Conservation (phyloP, 1,284 basidiomycete species). For the Coniophora puteana region DNA sequence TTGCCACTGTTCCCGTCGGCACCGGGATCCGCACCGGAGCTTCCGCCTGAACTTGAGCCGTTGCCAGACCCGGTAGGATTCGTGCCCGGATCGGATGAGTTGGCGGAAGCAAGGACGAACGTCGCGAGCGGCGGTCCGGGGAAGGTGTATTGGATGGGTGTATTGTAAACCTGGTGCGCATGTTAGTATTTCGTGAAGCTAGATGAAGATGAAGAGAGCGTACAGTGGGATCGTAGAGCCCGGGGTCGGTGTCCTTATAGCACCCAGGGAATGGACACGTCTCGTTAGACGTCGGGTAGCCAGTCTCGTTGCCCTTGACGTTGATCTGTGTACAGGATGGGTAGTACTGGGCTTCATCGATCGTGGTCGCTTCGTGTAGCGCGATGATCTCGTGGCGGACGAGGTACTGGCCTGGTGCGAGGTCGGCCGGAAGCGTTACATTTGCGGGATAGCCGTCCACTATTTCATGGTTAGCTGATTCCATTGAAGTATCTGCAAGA, state of each 20-base stretch:
- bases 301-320: conserved; percentile 48
- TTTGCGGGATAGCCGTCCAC: conserved; percentile 27
- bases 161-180: conserved; percentile 26
- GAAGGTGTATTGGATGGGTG: conserved; percentile 38
- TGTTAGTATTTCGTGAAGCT: conserved; percentile 3
- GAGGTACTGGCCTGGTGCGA: conserved; percentile 46
- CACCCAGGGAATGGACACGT: conserved; percentile 66
- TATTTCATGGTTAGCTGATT: conserved; percentile 8
- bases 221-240: conserved; percentile 50
- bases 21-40: too few relatives aligned
- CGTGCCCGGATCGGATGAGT: too few relatives aligned
- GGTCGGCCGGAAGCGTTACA: conserved; percentile 38
- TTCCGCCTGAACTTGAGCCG: too few relatives aligned
- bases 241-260: conserved; percentile 59
- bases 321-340: conserved; percentile 53
- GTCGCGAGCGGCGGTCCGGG: conserved; percentile 48
- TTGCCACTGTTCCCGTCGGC: too few relatives aligned
- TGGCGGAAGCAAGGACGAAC: conserved; percentile 31
- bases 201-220: conserved; percentile 6
- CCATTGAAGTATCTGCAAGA: not conserved
- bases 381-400: conserved; percentile 52
- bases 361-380: conserved; percentile 39
- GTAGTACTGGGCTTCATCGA: conserved; percentile 51
- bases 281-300: conserved; percentile 36
- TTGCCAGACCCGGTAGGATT: too few relatives aligned